Evolutionary conservation across 1,284 basidiomycete species (phyloP).

Genomic region (Tremellales sp.): DNA sequence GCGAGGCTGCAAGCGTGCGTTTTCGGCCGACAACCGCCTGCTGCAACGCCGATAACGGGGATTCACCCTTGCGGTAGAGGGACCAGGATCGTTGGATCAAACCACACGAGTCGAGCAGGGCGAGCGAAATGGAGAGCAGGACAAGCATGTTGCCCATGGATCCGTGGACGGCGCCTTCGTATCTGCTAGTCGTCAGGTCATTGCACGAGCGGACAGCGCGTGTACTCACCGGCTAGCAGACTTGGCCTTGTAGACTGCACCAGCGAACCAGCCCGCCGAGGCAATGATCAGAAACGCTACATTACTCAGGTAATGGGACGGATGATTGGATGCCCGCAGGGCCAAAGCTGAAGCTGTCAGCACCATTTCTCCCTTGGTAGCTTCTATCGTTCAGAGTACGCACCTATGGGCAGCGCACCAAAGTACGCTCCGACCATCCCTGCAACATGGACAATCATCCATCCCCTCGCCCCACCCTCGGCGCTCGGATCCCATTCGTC

Average conservation of each 20-base stretch:
- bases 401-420: conserved; percentile 35
- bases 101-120: conserved; percentile 34
- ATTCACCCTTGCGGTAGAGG: too few relatives aligned
- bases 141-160: conserved; percentile 33
- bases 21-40: too few relatives aligned
- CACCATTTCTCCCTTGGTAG: too few relatives aligned
- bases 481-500: conserved; percentile 29
- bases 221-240: conserved; percentile 37
- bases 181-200: conserved; percentile 23
- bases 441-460: conserved; percentile 34
- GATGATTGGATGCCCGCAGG: conserved; percentile 36
- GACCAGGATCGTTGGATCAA: conserved; percentile 34
- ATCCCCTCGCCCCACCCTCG: conserved; percentile 23
- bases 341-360: conserved; percentile 27
- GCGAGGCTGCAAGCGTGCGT: conserved; percentile 19
- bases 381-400: conserved; percentile 8
- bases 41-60: too few relatives aligned
- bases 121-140: conserved; percentile 31
- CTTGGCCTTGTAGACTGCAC: conserved; percentile 34
- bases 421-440: conserved; percentile 37
- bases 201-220: background rate
- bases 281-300: conserved; percentile 27
- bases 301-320: conserved; percentile 36
- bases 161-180: conserved; percentile 38
- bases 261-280: conserved; percentile 39